A percentile compares a stretch with the other conserved stretches of the same genome.
Conservation (phyloP, 768 basidiomycete species). For the Mrakia blollopis region DNA sequence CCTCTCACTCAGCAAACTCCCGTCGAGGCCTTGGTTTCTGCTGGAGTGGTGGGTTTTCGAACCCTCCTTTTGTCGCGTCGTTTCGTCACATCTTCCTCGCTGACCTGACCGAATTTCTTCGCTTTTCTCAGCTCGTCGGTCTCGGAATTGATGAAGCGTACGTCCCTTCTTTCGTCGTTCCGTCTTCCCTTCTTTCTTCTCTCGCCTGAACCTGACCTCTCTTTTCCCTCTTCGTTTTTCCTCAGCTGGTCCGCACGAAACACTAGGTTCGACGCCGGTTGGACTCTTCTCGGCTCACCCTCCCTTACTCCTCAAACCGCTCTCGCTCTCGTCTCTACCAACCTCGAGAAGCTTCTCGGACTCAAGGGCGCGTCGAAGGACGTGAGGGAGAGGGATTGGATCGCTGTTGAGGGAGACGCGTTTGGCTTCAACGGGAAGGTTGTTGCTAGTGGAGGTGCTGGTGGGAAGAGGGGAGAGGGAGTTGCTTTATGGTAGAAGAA, state of each 20-base stretch:
- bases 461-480: conserved; percentile 12
- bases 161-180: too few species aligned
- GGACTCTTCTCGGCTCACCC: conserved; percentile 54
- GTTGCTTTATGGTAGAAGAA: conserved; percentile 19
- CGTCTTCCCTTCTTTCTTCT: too few species aligned
- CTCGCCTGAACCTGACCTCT: too few species aligned
- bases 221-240: too few species aligned
- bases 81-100: neutral
- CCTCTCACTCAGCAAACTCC: conserved; percentile 62
- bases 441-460: conserved; percentile 18
- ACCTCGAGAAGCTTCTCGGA: conserved; percentile 56
- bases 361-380: conserved; percentile 33
- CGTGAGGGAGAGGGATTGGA: conserved; percentile 18
- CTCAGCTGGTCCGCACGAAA: conserved; percentile 49
- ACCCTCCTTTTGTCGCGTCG: too few species aligned
- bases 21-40: conserved; percentile 57
- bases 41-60: conserved; percentile 55
- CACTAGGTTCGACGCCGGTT: conserved; percentile 71
- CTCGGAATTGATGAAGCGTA: conserved; percentile 42
- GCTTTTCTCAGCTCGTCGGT: conserved; percentile 35
- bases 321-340: conserved; percentile 54
- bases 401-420: conserved; percentile 27
- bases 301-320: conserved; percentile 42
- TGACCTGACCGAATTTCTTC: neutral
- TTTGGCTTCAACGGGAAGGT: conserved; percentile 27